Evolutionary conservation across 2,329 filamentous ascomycete genomes (phyloP).

Genomic region (Tolypocladium ophioglossoides): DNA sequence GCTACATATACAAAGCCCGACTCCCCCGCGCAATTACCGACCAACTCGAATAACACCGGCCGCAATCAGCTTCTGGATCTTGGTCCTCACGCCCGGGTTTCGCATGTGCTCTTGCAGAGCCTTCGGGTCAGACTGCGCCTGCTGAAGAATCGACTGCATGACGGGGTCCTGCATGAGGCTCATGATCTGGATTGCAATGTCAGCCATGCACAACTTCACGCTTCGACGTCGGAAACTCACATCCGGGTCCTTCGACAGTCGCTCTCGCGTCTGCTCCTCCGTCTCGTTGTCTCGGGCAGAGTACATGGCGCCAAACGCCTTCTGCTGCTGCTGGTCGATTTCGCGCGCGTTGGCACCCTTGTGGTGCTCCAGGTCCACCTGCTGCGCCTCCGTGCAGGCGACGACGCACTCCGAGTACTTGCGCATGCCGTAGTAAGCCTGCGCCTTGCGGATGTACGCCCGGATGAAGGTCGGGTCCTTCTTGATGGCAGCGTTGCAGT

Average conservation of each 20-base stretch:
- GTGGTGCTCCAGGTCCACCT: constrained; percentile 61
- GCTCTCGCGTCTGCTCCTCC: constrained; percentile 88
- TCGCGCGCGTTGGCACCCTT: constrained; percentile 73
- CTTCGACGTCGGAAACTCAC: constrained; percentile 38
- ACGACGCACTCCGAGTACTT: constrained; percentile 95
- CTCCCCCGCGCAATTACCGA: constrained; percentile 14
- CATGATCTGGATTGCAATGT: constrained; percentile 52
- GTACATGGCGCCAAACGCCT: constrained; percentile 86
- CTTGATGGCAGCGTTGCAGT: constrained; percentile 87
- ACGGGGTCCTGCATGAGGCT: constrained; percentile 87
- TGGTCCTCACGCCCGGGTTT: constrained; percentile 73
- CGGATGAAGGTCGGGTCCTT: constrained; percentile 87
- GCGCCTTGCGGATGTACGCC: constrained; percentile 92
- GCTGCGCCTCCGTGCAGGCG: constrained; percentile 69
- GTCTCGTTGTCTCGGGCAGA: constrained; percentile 85
- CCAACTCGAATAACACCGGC: constrained; percentile 84
- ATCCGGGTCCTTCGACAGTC: constrained; percentile 83
- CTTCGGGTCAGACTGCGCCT: constrained; percentile 86
- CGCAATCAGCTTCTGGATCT: constrained; percentile 90
- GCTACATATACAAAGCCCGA: constrained; percentile 5
- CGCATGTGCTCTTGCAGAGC: constrained; percentile 96
- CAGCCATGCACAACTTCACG: neutral
- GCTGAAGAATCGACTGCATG: constrained; percentile 95
- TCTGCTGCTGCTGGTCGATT: constrained; percentile 89
- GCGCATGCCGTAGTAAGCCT: constrained; percentile 93